phyloP scores from a whole-genome alignment of 805 yeast genomes.

The Teunomyces aglyptinius region DNA sequence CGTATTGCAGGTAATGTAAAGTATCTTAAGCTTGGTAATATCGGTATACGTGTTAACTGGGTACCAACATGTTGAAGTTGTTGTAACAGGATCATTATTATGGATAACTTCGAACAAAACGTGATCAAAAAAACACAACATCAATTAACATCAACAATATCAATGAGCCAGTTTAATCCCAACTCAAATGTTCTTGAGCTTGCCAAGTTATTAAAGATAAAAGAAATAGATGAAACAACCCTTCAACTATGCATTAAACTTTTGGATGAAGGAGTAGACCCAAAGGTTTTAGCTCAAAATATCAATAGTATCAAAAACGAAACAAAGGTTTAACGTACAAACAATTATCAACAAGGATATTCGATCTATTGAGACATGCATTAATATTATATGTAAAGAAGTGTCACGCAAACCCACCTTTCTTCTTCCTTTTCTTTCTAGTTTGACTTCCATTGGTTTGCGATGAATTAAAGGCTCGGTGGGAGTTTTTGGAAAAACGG shows the following conservation, averaged over 20 bases:
- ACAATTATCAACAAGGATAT: neutral
- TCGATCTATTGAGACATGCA: neutral
- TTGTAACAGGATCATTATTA: neutral
- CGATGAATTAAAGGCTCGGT: slow-evolving; percentile 4
- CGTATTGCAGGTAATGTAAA: neutral
- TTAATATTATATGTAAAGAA: neutral
- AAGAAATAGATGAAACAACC: slow-evolving; percentile 25
- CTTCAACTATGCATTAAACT: slow-evolving; percentile 32
- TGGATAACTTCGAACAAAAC: too few relatives aligned
- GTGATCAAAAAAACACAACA: slow-evolving; percentile 3
- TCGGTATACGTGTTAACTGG: neutral
- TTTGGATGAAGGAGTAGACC: slow-evolving; percentile 37
- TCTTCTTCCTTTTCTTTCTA: slow-evolving; percentile 41
- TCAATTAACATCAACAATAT: neutral
- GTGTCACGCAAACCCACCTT: slow-evolving; percentile 48
- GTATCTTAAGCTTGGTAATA: neutral
- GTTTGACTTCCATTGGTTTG: slow-evolving; percentile 10
- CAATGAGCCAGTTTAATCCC: slow-evolving; percentile 5
- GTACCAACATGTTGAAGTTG: neutral
- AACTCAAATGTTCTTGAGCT: slow-evolving; percentile 17
- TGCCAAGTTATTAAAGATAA: slow-evolving; percentile 22
- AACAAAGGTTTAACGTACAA: slow-evolving; percentile 11
- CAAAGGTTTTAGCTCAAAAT: slow-evolving; percentile 23
- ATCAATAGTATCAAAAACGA: slow-evolving; percentile 27
- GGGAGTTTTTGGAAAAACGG: neutral